These are phyloP conservation scores for Tillandsia leiboldiana DNA, from an alignment of 176 grass and related monocot species.

Conservation along the genomic window DNA sequence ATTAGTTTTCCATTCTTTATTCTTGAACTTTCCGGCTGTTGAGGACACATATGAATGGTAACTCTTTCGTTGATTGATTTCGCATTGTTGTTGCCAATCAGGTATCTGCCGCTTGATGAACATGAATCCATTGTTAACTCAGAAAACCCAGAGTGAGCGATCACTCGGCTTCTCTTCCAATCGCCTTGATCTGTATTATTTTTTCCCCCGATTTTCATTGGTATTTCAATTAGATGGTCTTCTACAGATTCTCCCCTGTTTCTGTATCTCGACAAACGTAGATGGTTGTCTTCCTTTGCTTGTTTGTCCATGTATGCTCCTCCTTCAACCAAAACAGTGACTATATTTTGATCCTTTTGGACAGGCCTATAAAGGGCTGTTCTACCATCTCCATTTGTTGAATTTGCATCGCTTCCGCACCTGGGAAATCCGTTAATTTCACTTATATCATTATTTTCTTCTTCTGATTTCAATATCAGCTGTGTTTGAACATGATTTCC, in stretches of 20 bases:
- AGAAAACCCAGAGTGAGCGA: constrained; percentile 8
- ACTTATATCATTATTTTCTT: neutral
- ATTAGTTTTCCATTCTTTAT: constrained; percentile 51
- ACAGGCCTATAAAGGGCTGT: neutral
- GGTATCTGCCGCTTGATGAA: constrained; percentile 4
- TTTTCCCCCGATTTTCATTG: neutral
- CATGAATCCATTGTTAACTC: neutral
- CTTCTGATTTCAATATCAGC: neutral
- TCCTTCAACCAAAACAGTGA: constrained; percentile 2
- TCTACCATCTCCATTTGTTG: neutral
- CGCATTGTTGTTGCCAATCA: constrained; percentile 7
- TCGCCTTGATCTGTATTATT: neutral
- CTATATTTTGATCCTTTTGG: constrained; percentile 7
- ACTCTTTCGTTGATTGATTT: constrained; percentile 44
- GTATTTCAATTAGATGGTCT: constrained; percentile 4
- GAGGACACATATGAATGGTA: constrained; percentile 33
- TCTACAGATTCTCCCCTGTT: constrained; percentile 18
- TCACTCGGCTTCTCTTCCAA: constrained; percentile 1
- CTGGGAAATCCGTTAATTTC: neutral
- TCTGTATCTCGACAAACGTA: constrained; percentile 14
- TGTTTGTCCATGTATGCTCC: neutral
- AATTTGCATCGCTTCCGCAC: too few relatives aligned
- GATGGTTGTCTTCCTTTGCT: constrained; percentile 8
- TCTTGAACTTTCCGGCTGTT: constrained; percentile 12
- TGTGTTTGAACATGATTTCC: neutral